Base-by-base conservation (phyloP, 2,329 filamentous ascomycete genomes). In the Phialophora expanda region DNA sequence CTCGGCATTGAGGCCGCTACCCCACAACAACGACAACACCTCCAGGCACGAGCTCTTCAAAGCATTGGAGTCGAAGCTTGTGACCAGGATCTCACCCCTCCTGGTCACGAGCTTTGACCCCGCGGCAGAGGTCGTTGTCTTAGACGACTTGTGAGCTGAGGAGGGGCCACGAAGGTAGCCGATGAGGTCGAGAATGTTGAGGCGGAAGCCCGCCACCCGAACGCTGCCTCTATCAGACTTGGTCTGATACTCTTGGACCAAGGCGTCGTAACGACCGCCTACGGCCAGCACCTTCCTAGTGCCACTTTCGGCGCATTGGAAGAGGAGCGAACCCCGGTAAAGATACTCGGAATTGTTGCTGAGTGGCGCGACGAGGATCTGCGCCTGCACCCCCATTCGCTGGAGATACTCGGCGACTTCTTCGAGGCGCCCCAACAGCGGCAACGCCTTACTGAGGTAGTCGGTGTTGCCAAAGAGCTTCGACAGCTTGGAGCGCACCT, bases 271-370 rank as follows among this genome's bases (percentile, higher is more conserved):
- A 56, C 95, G 87, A 2, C 95, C 95, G 58, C 96, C 95, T 34
- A 93, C 95, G 5, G 94, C 95, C 0, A 98, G 91, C 71, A 95
- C 90, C 72, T 83, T 81, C 66, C 86, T 89, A 67, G 89, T 86
- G 75, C 92, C 96, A 68, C 86, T 89, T 75, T 98, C 94, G 1
- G 97, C 80, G 73, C 93, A 97, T 67, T 96, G 91, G 75, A 99
- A 98, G 51, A 98, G 82, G 30, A 98, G 83, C 7, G 93, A 93
- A 0, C 90, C 90, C 20, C 86, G 83, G 77, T 95, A 99, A 75
- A 98, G 97, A 64, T 89, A 90, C 75, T 97, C 93, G 74, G 96
- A 96, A 74, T 96, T 86, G 76, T 91, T 96, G 74, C 89, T 91
- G 6, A 99, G 83, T 0, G 94, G 93, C 69, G 88, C 91, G 71